These are phyloP conservation scores for Candida glucosophila DNA, from an alignment of 1,139 yeast genomes.

Conservation along the genomic window DNA sequence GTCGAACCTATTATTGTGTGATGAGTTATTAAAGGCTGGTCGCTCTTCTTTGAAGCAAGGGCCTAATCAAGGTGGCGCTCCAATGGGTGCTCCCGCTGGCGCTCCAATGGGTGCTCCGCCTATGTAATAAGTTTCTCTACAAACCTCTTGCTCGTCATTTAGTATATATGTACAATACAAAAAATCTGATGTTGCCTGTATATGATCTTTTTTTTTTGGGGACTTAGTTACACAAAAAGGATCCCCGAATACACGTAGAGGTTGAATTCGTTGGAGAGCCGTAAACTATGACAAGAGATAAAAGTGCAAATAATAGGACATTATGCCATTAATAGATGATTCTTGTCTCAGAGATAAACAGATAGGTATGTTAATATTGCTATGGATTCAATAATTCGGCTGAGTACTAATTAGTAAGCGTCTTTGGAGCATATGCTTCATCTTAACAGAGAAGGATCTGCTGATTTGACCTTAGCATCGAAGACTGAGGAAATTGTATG, in stretches of 20 bases:
- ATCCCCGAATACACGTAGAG: not conserved
- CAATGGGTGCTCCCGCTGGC: constrained; percentile 10
- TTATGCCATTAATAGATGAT: constrained; percentile 13
- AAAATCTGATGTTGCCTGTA: no score
- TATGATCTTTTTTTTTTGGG: no score
- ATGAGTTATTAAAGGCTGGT: constrained; percentile 94
- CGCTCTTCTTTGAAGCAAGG: constrained; percentile 74
- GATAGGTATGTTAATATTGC: constrained; percentile 19
- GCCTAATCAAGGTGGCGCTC: constrained; percentile 8
- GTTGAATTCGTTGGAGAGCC: no score
- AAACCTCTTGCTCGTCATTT: no score
- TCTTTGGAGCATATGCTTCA: constrained; percentile 78
- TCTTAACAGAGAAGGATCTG: constrained; percentile 52
- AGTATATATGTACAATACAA: no score
- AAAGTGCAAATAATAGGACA: not conserved
- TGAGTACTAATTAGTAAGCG: constrained; percentile 1
- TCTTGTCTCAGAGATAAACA: constrained; percentile 26
- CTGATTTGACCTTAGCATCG: constrained; percentile 46
- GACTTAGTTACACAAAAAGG: no score
- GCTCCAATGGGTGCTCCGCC: constrained; percentile 13
- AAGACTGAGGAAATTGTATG: constrained; percentile 63
- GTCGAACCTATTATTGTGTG: constrained; percentile 84
- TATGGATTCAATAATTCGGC: not conserved
- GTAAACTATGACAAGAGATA: no score
- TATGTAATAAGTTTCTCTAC: constrained; percentile 7